These are phyloP conservation scores for Skeletonema grethae DNA, from an alignment of 108 stramenopile genomes.

Conservation along the genomic window DNA sequence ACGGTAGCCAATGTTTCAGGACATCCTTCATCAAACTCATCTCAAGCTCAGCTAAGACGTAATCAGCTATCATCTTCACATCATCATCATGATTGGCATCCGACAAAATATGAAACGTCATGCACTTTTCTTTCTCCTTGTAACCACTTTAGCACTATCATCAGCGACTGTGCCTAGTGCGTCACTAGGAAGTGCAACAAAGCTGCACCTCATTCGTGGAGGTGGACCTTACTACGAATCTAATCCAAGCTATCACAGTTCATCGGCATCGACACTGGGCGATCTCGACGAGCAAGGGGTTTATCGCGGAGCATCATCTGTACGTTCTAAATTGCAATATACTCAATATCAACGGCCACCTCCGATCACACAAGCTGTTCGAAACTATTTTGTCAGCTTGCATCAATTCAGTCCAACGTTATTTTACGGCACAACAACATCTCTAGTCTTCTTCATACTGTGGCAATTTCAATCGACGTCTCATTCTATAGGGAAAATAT, in stretches of 20 bases:
- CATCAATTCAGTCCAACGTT: constrained; percentile 42
- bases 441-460: constrained; percentile 51
- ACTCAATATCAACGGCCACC: constrained; percentile 24
- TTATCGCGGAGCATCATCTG: constrained; percentile 12
- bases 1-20: too few relatives aligned
- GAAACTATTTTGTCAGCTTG: constrained; percentile 29
- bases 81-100: background rate
- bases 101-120: background rate
- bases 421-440: constrained; percentile 26
- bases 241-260: constrained; percentile 30
- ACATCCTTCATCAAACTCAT: too few relatives aligned
- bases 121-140: background rate
- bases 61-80: background rate
- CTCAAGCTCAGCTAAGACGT: too few relatives aligned
- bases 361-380: constrained; percentile 23
- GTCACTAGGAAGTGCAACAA: background rate
- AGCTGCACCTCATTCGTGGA: constrained; percentile 9
- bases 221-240: constrained; percentile 24
- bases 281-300: constrained; percentile 37
- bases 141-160: background rate
- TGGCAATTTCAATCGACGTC: constrained; percentile 57
- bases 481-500: constrained; percentile 4
- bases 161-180: background rate
- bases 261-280: constrained; percentile 18
- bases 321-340: constrained; percentile 5